Percentiles rank a stretch among this genome's conserved stretches.
Evolutionary conservation across 148 eudicot species (phyloP).

Genomic region (Suaeda aralocaspica): DNA sequence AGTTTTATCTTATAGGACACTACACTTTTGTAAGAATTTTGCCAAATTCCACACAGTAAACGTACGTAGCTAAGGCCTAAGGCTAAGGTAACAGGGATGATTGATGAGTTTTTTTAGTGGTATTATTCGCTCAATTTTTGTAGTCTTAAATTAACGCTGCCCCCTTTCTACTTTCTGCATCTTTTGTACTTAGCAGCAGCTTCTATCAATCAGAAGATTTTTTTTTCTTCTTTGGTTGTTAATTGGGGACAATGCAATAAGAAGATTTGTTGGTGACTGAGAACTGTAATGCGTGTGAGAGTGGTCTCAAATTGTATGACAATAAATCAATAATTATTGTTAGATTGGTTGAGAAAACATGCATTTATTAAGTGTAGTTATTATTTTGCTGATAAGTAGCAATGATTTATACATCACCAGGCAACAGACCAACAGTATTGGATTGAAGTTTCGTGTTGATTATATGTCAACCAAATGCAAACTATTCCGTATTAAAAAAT

Average conservation of each 20-base stretch:
- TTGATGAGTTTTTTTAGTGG: slow-evolving; percentile 22
- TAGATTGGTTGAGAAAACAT: background rate
- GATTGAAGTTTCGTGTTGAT: background rate
- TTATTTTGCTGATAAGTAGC: background rate
- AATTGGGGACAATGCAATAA: background rate
- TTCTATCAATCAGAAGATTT: slow-evolving; percentile 15
- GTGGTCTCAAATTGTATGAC: background rate
- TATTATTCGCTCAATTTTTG: slow-evolving; percentile 26
- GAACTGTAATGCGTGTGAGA: background rate
- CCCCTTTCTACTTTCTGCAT: background rate
- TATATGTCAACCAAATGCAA: no score
- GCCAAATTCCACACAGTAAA: slow-evolving; percentile 16
- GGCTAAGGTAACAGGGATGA: slow-evolving; percentile 28
- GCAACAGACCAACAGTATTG: background rate
- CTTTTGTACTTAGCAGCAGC: slow-evolving; percentile 5
- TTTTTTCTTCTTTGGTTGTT: no score
- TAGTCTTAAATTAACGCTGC: slow-evolving; percentile 9
- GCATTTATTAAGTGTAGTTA: background rate
- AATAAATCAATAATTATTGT: background rate
- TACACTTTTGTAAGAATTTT: slow-evolving; percentile 27
- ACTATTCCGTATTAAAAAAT: no score
- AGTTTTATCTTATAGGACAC: slow-evolving; percentile 15
- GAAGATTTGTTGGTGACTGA: slow-evolving; percentile 13
- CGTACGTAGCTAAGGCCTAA: slow-evolving; percentile 18
- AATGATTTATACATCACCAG: background rate